A percentile compares a stretch with the other conserved stretches of the same genome.
Conservation (phyloP, 495 filamentous ascomycete genomes). For the Talaromyces proteolyticus region DNA sequence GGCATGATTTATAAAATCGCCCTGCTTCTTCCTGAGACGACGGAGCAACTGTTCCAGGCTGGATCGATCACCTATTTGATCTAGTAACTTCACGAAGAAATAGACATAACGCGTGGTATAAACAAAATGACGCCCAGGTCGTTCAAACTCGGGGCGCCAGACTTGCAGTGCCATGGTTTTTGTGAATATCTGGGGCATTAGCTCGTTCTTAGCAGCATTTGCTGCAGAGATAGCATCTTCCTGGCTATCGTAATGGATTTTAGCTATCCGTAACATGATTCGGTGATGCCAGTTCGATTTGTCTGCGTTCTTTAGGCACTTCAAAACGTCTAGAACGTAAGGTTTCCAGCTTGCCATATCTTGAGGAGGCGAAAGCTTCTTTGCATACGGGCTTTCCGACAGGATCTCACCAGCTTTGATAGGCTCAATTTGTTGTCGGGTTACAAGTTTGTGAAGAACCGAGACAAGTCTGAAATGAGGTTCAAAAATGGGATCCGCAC, state of each 20-base stretch:
- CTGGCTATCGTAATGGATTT: slow-evolving; percentile 62
- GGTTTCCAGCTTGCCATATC: slow-evolving; percentile 64
- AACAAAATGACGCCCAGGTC: slow-evolving; percentile 86
- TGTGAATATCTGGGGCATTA: slow-evolving; percentile 85
- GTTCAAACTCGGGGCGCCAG: slow-evolving; percentile 91
- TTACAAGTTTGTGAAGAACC: slow-evolving; percentile 75
- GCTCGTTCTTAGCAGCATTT: slow-evolving; percentile 62
- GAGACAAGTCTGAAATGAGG: slow-evolving; percentile 95
- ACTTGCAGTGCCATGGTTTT: slow-evolving; percentile 94
- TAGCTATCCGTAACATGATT: slow-evolving; percentile 70
- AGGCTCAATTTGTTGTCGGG: slow-evolving; percentile 21
- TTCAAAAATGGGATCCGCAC: slow-evolving; percentile 81
- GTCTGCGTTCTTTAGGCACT: slow-evolving; percentile 73
- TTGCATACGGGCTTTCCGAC: slow-evolving; percentile 49
- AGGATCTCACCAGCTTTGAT: slow-evolving; percentile 48
- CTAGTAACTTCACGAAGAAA: slow-evolving; percentile 70
- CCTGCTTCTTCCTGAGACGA: slow-evolving; percentile 72
- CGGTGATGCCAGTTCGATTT: slow-evolving; percentile 98
- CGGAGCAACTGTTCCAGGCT: slow-evolving; percentile 78
- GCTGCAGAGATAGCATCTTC: slow-evolving; percentile 47
- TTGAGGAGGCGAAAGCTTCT: slow-evolving; percentile 39
- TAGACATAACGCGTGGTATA: slow-evolving; percentile 87
- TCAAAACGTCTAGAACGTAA: slow-evolving; percentile 68
- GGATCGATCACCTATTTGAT: slow-evolving; percentile 66
- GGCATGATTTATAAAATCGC: slow-evolving; percentile 79